Base-by-base conservation (phyloP, 75 land plant genomes). In the Picea glauca region DNA sequence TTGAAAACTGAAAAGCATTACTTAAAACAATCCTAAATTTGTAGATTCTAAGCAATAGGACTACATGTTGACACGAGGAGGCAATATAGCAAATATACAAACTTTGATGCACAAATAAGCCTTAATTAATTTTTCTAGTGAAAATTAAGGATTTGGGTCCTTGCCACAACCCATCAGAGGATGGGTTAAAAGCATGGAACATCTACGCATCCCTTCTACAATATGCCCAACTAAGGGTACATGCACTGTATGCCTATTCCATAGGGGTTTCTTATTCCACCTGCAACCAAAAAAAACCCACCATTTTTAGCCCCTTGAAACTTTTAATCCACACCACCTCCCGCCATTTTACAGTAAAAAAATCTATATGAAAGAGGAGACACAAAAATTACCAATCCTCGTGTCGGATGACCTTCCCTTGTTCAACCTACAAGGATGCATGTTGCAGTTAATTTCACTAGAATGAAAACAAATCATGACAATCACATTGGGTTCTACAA, bases 151-250 rank as follows among this genome's bases (percentile, higher is more conserved):
- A 18, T 31, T 75, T 13, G 91, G 89, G 78, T 95, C 98, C 76
- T 93, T 95, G 15, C 98, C 98, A 78, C 86, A 94, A 8, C 98
- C 84, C 98, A 93, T 93, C 78, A 95, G 56, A 35, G 84, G 85
- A 83, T 95, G 98, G 32, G 95, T 93, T 32, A 85, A 61, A 4
- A 95, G 75, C 98, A 95, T 91, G 4, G 93, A 87, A 61, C 88
- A 85, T 43, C 96, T 76, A 20, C 98, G 89, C 58, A 92, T 32
- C 67, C 75, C 72, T 80, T 95, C 93, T 13, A 78, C 70, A 2
- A 85, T 18, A 2, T 90, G 86, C 11, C 98, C 98, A 15, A 85
- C 80, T 77, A 95, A 59, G 4, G 96, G 98, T 11, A 93, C 15
- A 67, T 83, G 78, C 17, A 83, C 86, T 60, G 98, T 93, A 6